Evolutionary conservation across 106 monocot genomes (phyloP).

Genomic region (Platanthera zijinensis): DNA sequence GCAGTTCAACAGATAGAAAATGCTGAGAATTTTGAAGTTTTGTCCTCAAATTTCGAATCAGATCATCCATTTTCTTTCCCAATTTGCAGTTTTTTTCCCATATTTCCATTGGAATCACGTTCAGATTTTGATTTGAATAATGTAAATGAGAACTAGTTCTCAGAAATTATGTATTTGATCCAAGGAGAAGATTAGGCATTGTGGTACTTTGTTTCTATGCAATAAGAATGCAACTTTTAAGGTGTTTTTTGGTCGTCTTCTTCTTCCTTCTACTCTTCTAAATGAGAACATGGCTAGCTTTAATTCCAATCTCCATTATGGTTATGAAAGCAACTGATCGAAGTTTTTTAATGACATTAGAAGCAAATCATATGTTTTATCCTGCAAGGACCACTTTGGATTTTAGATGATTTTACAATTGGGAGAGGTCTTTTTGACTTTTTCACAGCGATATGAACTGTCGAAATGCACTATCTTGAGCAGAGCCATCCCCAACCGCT

Average conservation of each 20-base stretch:
- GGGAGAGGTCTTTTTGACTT: background rate
- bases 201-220: background rate
- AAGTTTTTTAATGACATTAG: too few species aligned
- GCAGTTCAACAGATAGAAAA: background rate
- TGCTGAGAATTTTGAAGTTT: background rate
- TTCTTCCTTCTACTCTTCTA: background rate
- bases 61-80: background rate
- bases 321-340: background rate
- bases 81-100: background rate
- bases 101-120: background rate
- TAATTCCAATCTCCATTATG: background rate
- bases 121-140: background rate
- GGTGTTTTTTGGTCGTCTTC: background rate
- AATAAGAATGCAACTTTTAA: background rate
- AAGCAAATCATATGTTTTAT: too few species aligned
- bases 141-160: background rate
- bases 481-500: too few species aligned
- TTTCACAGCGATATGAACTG: background rate
- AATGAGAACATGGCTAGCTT: background rate
- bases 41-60: background rate
- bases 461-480: too few species aligned
- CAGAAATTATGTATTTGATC: background rate
- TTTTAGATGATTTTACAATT: background rate
- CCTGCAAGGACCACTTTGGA: background rate
- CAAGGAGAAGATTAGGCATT: background rate